Base-by-base conservation (phyloP, 345 rosid genomes). In the Aquilaria malaccensis region DNA sequence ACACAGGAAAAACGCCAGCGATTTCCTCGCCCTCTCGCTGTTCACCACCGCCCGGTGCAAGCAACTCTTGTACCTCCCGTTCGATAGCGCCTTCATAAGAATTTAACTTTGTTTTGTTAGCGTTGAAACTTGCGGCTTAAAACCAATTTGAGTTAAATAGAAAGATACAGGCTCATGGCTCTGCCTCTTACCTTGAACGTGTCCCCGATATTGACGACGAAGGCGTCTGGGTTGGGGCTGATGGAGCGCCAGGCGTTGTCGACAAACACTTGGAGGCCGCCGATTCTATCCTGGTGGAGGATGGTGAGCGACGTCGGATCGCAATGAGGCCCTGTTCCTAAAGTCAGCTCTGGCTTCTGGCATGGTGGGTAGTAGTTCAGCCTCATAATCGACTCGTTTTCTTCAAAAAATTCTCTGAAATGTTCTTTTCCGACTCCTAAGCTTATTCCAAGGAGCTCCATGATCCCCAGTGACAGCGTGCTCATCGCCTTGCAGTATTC, bases 321-420 rank as follows among this genome's bases (percentile, higher is more conserved):
- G 47, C 99, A 88, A 67, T 95, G 99, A 78, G 99, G 99, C 3
- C 99, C 99, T 13, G 99, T 95, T 63, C 99, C 97, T 59, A 95
- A 74, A 7, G 97, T 88, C 15, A 82, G 87, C 59, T 95, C 95
- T 37, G 99, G 97, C 75, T 83, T 88, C 72, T 82, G 96, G 76
- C 99, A 95, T 10, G 89, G 93, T 3, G 99, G 97, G 46, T 95
- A 95, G 78, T 91, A 88, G 59, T 95, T 95, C 0, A 95, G 80
- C 74, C 99, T 84, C 99, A 95, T 95, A 79, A 94, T 94, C 2
- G 97, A 94, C 59, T 94, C 97, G 29, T 90, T 90, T 56, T 79
- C 87, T 70, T 86, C 79, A 60, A 95, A 95, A 59, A 85, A 85
- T 10, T 72, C 87, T 73, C 77, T 78, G 67, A 95, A 95, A 69